Evolutionary conservation across 192 early-diverging fungal genomes (phyloP), one percentile per base, ranked within the genome.

Genomic region (Backusella psychrophila): DNA sequence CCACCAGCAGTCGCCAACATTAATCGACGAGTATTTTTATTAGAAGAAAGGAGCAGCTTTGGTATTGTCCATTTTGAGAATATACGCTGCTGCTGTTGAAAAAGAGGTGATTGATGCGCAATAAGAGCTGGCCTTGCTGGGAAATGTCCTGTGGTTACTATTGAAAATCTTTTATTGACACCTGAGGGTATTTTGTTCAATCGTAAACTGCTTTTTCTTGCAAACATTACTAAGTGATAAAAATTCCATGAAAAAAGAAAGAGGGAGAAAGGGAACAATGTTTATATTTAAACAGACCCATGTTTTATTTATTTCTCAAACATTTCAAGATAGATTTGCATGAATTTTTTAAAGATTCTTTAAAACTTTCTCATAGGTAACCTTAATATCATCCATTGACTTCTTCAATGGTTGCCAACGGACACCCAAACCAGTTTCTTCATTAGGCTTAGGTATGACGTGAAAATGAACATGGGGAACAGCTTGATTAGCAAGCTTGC

Each of bases 381-480:
- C 52, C 19, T 81, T 81, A 72, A 71, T 69, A 1, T 77, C 53
- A 38, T 82, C 80, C 69, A 74, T 73, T 3, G 52, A 65, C 8
- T 53, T 42, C 19, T 71, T 71, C 7, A 72, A 35, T 33, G 78
- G 82, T 7, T 69, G 73, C 94, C 95, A 95, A 23, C 84, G 80
- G 44, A 96, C 85, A 39, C 81, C 81, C 39, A 96, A 77, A 21
- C 95, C 95, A 56, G 92, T 91, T 6, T 85, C 79, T 15, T 84
- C 82, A 70, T 85, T 87, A 31, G 80, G 85, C 81, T 93, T 93
- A 31, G 93, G 93, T 52, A 95, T 96, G 66, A 97, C 83, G 77
- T 98, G 97, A 84, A 98, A 96, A 77, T 99, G 97, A 14, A 99
- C 97, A 81, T 99, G 97, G 23, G 89, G 89, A 1, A 99, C 95